Conservation (phyloP, 176 grass and related monocot species). For the Phyllostachys edulis region DNA sequence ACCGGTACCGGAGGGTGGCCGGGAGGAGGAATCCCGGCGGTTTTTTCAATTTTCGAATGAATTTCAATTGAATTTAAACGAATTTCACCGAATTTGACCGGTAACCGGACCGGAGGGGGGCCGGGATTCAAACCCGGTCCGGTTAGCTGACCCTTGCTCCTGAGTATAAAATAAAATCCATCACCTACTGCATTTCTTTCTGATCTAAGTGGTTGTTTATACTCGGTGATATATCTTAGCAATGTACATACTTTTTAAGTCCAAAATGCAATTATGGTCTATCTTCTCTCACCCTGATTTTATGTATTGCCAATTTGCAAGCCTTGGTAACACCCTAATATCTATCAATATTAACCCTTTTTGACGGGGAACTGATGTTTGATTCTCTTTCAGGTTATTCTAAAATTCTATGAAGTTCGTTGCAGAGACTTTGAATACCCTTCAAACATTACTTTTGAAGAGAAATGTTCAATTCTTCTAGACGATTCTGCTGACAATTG, state of each 20-base stretch:
- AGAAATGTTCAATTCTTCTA: conserved; percentile 72
- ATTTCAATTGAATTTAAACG: too few relatives aligned
- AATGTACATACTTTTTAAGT: conserved; percentile 4
- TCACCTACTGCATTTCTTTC: conserved; percentile 17
- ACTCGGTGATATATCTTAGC: not conserved
- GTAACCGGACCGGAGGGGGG: too few relatives aligned
- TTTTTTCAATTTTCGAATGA: too few relatives aligned
- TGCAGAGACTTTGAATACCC: conserved; percentile 53
- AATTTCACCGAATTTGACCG: too few relatives aligned
- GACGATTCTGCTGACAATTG: conserved; percentile 73
- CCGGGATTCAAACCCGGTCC: too few relatives aligned
- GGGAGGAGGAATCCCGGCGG: too few relatives aligned
- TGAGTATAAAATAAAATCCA: not conserved
- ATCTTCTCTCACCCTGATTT: too few relatives aligned
- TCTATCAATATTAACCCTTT: not conserved
- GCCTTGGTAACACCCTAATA: not conserved
- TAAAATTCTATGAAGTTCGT: conserved; percentile 80
- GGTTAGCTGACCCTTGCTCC: too few relatives aligned
- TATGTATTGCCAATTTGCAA: too few relatives aligned
- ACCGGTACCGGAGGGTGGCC: too few relatives aligned
- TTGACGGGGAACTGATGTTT: conserved; percentile 21
- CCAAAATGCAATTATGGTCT: not conserved
- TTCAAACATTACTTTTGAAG: conserved; percentile 49
- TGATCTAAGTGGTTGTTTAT: conserved; percentile 15
- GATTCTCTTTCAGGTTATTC: conserved; percentile 65